phyloP scores from a whole-genome alignment of 2,329 filamentous ascomycete species.

The Stachybotrys chlorohalonatus region DNA sequence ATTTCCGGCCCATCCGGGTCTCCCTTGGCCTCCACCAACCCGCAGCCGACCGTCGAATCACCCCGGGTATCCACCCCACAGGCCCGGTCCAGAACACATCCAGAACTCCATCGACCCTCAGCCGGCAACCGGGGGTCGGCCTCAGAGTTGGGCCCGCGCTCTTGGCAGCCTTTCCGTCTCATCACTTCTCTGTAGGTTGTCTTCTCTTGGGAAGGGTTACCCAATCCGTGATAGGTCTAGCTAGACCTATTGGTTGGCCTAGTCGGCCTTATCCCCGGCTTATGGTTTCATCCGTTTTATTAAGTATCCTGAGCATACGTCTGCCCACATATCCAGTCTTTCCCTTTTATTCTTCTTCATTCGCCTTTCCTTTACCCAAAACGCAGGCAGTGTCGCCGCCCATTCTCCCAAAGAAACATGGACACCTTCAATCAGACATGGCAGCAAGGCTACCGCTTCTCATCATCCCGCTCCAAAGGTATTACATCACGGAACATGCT shows the following conservation, averaged over 20 bases:
- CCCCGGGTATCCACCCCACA: background rate
- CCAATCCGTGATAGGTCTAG: background rate
- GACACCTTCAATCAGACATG: too few relatives aligned
- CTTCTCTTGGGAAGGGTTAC: too few relatives aligned
- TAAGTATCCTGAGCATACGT: background rate
- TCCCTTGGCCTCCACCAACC: background rate
- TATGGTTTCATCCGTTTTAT: background rate
- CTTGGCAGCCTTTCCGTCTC: background rate
- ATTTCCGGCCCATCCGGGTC: background rate
- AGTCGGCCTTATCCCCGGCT: background rate
- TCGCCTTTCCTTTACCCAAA: too few relatives aligned
- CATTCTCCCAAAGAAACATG: too few relatives aligned
- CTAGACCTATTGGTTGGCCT: background rate
- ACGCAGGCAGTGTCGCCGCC: too few relatives aligned
- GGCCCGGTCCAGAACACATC: conserved; percentile 7
- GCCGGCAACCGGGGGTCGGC: conserved; percentile 8
- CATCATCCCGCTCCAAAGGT: too few relatives aligned
- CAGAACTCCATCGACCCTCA: conserved; percentile 17
- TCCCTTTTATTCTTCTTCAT: background rate
- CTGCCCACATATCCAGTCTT: background rate
- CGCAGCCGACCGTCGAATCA: background rate
- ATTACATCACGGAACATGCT: too few relatives aligned
- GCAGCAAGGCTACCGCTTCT: too few relatives aligned
- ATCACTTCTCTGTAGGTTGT: background rate
- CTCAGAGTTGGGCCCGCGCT: background rate